Evolutionary conservation across 2,329 filamentous ascomycete species (phyloP).

Genomic region (Westerdykella sp.): DNA sequence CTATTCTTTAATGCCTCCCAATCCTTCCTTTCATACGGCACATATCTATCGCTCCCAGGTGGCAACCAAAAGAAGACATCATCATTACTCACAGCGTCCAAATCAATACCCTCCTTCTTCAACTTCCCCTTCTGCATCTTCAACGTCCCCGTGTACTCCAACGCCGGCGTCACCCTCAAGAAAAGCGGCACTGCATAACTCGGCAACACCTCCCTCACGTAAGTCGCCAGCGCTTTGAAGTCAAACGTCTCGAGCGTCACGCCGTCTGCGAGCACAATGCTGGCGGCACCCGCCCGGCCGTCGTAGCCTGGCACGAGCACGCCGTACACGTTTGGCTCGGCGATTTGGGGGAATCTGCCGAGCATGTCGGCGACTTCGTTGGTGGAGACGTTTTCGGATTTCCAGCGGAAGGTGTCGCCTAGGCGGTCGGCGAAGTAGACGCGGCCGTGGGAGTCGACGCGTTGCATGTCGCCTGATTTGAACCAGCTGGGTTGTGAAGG

Average conservation of each 20-base stretch:
- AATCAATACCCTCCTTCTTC: slow-evolving; percentile 40
- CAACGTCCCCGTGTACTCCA: slow-evolving; percentile 44
- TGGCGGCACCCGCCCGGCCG: slow-evolving; percentile 41
- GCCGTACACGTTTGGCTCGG: slow-evolving; percentile 43
- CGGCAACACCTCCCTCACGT: slow-evolving; percentile 37
- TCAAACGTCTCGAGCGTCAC: slow-evolving; percentile 26
- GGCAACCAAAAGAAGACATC: slow-evolving; percentile 42
- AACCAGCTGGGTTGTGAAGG: slow-evolving; percentile 22
- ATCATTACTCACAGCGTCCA: slow-evolving; percentile 33
- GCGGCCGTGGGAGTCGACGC: slow-evolving; percentile 29
- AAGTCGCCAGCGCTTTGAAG: slow-evolving; percentile 34
- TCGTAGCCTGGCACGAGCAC: slow-evolving; percentile 42
- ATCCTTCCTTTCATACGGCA: slow-evolving; percentile 36
- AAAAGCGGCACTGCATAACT: slow-evolving; percentile 44
- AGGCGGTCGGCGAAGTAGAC: slow-evolving; percentile 36
- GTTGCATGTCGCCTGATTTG: slow-evolving; percentile 36
- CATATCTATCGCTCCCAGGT: slow-evolving; percentile 26
- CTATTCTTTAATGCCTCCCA: slow-evolving; percentile 29
- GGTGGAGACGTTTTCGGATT: slow-evolving; percentile 44
- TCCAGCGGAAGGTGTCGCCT: slow-evolving; percentile 39
- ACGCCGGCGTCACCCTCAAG: slow-evolving; percentile 33
- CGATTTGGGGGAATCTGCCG: slow-evolving; percentile 36
- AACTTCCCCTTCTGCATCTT: slow-evolving; percentile 43
- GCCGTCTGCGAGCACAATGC: slow-evolving; percentile 34
- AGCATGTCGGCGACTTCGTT: slow-evolving; percentile 42